Evolutionary conservation across 169 alveolate species (phyloP), one percentile per base, ranked within the genome.

Genomic region (Hammondia hammondi): DNA sequence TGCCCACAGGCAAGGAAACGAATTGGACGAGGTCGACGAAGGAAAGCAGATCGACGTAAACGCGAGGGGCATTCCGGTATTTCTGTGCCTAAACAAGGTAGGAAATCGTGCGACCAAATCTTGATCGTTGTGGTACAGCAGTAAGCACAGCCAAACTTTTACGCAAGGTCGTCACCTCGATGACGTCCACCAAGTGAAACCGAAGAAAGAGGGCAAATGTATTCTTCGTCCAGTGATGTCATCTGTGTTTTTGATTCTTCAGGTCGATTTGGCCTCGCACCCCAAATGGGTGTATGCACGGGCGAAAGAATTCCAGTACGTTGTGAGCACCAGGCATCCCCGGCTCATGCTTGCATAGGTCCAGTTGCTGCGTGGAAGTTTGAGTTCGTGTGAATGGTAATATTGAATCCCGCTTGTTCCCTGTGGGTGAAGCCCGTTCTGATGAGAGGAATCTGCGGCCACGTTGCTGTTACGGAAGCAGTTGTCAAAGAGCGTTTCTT

Each of bases 221-320:
- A 67, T 67, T 27, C 24, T 17, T 27, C 32, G 77, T 21, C 77
- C 35, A 17, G 32, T 67, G 35, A 29, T 4, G 24, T 67, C 77
- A 67, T 9, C 77, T 67, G 61, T 67, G 10, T 67, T 27, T 0
- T 17, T 67, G 71, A 67, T 67, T 17, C 48, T 89, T 46, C 94
- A 94, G 96, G 77, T 89, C 35, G 96, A 94, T 71, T 81, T 94
- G 71, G 96, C 94, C n/a, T 91, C 94, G n/a, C 96, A 94, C 92
- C 96, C 96, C 5, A 94, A 89, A 84, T 94, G 96, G 96, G 81
- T 94, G 48, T 85, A 85, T 45, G 94, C 96, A 14, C 87, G 96
- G n/a, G 93, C 77, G 71, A 94, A 52, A 43, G 96, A 94, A 72
- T 94, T 94, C 84, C 67, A 81, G 96, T 94, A 56, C 48, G 94